Evolutionary conservation across 108 stramenopile genomes (phyloP), one percentile per base, ranked within the genome.

Genomic region (Discostella stelligeroides): DNA sequence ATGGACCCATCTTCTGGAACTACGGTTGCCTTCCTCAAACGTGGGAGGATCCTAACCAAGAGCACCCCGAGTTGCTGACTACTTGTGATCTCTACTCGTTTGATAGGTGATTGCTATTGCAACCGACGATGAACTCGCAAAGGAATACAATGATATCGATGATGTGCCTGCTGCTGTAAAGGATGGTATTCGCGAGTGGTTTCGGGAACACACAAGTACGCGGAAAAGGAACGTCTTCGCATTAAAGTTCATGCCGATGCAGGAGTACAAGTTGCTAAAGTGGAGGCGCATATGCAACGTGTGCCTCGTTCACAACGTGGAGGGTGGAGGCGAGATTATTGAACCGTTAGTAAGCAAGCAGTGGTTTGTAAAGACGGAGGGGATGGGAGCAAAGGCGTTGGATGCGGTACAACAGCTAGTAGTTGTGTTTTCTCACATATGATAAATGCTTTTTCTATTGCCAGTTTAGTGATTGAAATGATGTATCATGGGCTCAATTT

Each of bases 1-100:
- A 98, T 82, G 98, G 97, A 48, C 97, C 97, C 56, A 98, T 99
- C 85, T 98, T 98, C 83, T 99, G 98, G 97, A 99, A 99, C 87
- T 99, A 99, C 62, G 99, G 99, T 29, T 95, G 93, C 79, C 73
- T 99, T 40, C 99, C 99, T 30, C 99, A 99, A 72, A 99, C 99
- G 0, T 99, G 99, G 99, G 99, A 99, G 83, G 70, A 92, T 47
- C 91, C 91, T 40, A 89, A 82, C 30, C 89, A 82, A 66, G 86
- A 98, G 72, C 96, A 97, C 73, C 95, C 97, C 8, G 97, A 96
- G 60, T 71, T 96, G 43, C n/a, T n/a, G n/a, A n/a, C n/a, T n/a
- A n/a, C n/a, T n/a, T n/a, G n/a, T n/a, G n/a, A n/a, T n/a, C n/a
- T n/a, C n/a, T n/a, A n/a, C n/a, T n/a, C n/a, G n/a, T n/a, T n/a